These are phyloP conservation scores for Yamagishiella unicocca DNA, from an alignment of 139 green algal genomes.

Conservation along the genomic window DNA sequence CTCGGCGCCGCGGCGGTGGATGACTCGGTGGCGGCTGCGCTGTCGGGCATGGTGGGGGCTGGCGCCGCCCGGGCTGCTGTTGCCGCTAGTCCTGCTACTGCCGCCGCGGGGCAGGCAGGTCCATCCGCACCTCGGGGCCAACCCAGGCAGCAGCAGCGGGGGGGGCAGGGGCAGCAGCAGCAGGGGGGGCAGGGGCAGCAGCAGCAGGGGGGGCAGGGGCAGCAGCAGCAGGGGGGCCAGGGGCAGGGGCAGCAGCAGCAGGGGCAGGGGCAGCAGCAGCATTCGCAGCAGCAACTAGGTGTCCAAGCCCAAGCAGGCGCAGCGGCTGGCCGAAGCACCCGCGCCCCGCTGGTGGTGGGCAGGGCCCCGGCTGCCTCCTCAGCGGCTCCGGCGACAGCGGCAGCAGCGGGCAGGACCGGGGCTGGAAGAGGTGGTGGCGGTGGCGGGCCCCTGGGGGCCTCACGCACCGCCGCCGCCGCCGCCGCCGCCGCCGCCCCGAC, in stretches of 20 bases:
- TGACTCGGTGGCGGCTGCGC: not conserved
- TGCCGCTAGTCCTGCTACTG: not conserved
- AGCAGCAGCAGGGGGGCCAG: not conserved
- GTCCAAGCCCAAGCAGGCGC: too few species aligned
- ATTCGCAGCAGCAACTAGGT: not conserved
- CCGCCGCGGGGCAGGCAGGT: too few species aligned
- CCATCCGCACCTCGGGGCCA: too few species aligned
- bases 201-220: not conserved
- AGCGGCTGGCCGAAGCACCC: not conserved
- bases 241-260: not conserved
- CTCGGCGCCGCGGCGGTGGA: not conserved
- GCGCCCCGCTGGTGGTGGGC: not conserved
- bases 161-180: not conserved
- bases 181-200: not conserved
- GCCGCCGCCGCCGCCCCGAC: too few species aligned
- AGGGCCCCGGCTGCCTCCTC: not conserved
- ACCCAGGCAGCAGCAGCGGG: not conserved
- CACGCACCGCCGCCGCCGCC: not conserved
- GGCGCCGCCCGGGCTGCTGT: too few species aligned
- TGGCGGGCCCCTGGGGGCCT: not conserved
- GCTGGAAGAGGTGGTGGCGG: not conserved
- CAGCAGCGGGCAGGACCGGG: not conserved
- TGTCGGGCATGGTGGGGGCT: not conserved
- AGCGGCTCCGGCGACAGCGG: not conserved
- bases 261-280: not conserved